A percentile compares a stretch with the other conserved stretches of the same genome.
phyloP scores from a whole-genome alignment of 1,139 yeast genomes.

The Yamadazyma kanchanaburiensis region DNA sequence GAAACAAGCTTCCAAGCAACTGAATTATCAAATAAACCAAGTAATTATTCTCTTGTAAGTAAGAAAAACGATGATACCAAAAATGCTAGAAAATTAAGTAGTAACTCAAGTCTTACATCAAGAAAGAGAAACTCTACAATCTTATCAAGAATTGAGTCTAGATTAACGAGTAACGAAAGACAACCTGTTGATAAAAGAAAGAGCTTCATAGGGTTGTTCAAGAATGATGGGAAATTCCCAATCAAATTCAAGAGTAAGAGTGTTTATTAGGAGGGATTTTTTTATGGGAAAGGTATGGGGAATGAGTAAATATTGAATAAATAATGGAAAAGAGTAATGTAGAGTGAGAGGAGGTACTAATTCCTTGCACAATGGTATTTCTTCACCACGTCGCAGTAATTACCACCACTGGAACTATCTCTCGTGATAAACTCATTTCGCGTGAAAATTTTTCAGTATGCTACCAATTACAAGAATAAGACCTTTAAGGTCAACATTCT shows the following conservation, averaged over 20 bases:
- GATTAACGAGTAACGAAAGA: constrained; percentile 5
- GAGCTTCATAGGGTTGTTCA: constrained; percentile 16
- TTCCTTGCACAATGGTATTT: too few species aligned
- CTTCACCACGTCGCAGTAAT: too few species aligned
- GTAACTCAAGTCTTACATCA: neutral
- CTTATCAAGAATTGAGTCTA: constrained; percentile 8
- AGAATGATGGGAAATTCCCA: constrained; percentile 15
- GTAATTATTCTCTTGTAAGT: constrained; percentile 2
- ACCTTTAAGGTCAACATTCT: too few species aligned
- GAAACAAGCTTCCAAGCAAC: constrained; percentile 9
- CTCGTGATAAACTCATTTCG: too few species aligned
- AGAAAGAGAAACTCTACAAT: constrained; percentile 8
- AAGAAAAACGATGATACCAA: neutral
- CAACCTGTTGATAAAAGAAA: constrained; percentile 11
- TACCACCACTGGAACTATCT: too few species aligned
- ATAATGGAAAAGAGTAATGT: too few species aligned
- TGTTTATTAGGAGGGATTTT: constrained; percentile 15
- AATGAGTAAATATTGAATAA: too few species aligned
- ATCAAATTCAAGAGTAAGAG: constrained; percentile 17
- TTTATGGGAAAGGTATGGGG: too few species aligned
- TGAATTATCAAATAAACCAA: constrained; percentile 5
- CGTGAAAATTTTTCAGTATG: constrained; percentile 4
- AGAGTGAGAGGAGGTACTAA: too few species aligned
- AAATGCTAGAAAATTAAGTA: constrained; percentile 1
- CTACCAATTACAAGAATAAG: constrained; percentile 1